Evolutionary conservation across 371 early-diverging fungal genomes (phyloP).

Genomic region (Rhizopus arrhizus): DNA sequence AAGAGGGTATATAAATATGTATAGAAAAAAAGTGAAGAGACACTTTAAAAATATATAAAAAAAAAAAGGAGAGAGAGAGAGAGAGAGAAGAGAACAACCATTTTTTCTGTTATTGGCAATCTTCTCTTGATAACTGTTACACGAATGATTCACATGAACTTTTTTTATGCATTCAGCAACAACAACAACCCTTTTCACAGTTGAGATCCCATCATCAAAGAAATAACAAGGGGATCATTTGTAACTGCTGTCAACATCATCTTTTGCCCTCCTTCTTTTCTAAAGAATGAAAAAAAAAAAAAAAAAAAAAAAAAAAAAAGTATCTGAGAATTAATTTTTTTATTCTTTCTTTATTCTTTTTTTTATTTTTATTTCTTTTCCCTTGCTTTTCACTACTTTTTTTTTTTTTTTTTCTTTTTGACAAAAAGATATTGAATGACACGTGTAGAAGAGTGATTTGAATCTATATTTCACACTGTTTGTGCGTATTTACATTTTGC

Average conservation of each 20-base stretch:
- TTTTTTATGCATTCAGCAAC: neutral
- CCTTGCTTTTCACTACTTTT: no score
- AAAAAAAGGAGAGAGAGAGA: constrained; percentile 5
- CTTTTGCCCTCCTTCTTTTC: no score
- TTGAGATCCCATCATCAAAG: neutral
- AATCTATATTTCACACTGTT: constrained; percentile 13
- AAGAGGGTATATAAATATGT: constrained; percentile 3
- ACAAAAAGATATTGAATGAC: constrained; percentile 6
- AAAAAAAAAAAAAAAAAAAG: neutral
- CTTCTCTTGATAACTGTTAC: constrained; percentile 15
- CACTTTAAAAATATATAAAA: constrained; percentile 5
- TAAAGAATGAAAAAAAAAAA: no score
- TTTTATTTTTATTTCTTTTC: no score
- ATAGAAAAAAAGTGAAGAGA: constrained; percentile 18
- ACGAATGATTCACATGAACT: constrained; percentile 1
- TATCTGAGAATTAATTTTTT: no score
- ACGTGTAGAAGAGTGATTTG: constrained; percentile 36
- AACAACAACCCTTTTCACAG: neutral
- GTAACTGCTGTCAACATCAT: neutral
- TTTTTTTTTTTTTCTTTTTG: no score
- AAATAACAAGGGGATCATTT: neutral
- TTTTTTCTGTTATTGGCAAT: constrained; percentile 16
- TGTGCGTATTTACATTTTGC: constrained; percentile 45
- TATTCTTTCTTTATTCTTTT: no score
- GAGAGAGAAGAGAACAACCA: constrained; percentile 7